phyloP scores from a whole-genome alignment of 768 basidiomycete genomes.

The Kwoniella shandongensis region DNA sequence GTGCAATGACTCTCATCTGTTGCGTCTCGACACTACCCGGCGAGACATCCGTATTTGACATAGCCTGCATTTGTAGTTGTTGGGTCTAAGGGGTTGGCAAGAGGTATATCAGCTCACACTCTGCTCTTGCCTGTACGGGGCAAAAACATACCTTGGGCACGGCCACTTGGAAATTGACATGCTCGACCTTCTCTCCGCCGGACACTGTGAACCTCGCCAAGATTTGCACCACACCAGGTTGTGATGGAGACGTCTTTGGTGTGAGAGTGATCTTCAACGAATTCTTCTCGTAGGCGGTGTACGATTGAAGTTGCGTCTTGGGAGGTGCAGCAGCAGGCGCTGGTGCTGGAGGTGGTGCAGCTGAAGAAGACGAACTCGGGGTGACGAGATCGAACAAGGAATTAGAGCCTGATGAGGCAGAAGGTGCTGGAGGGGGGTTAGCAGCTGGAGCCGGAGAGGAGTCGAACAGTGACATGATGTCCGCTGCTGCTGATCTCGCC shows the following conservation, averaged over 20 bases:
- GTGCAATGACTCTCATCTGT: conserved; percentile 88
- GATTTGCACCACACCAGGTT: conserved; percentile 88
- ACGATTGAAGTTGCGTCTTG: conserved; percentile 64
- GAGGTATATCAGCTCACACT: too few relatives aligned
- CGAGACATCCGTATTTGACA: conserved; percentile 78
- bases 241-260: conserved; percentile 73
- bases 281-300: conserved; percentile 89
- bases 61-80: conserved; percentile 95
- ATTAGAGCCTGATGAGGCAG: conserved; percentile 25
- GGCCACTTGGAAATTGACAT: conserved; percentile 91
- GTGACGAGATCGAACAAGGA: conserved; percentile 45
- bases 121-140: too few relatives aligned
- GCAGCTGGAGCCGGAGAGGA: conserved; percentile 54
- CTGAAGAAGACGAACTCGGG: conserved; percentile 39
- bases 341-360: conserved; percentile 58
- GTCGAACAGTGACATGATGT: conserved; percentile 87
- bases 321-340: conserved; percentile 57
- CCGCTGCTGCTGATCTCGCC: conserved; percentile 67
- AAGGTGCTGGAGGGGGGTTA: conserved; percentile 29
- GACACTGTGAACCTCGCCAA: conserved; percentile 78
- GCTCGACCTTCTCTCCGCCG: conserved; percentile 59
- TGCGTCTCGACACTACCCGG: conserved; percentile 86
- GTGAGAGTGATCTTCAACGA: conserved; percentile 84
- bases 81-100: conserved; percentile 65
- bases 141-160: conserved; percentile 75